Base-by-base conservation (phyloP, 345 rosid species). In the Zanthoxylum bungeanum region DNA sequence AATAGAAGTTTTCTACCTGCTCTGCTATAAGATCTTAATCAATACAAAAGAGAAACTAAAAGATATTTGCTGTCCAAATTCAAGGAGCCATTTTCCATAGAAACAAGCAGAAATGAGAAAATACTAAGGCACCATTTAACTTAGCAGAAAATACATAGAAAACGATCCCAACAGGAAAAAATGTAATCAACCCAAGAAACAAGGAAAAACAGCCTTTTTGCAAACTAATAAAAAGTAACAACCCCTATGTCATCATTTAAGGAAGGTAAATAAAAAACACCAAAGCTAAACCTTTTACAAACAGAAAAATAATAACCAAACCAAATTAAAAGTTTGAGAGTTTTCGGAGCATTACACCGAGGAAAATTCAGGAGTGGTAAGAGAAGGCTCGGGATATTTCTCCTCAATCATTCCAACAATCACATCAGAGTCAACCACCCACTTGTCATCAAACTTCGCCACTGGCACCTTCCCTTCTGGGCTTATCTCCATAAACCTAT, bases 401-500 rank as follows among this genome's bases (percentile, higher is more conserved):
- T 93, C 92, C 69, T 96, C 97, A 42, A 96, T 72, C 37, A 93
- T 77, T 30, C 82, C 87, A 74, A 85, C 95, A 72, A 93, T 87
- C 64, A 91, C 85, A 77, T 93, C 97, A 46, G 99, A 93, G 66
- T 93, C 98, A 70, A 90, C 1, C 53, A 91, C 89, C 97, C 97
- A 96, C 71, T 89, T 88, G 72, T 81, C 88, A 75, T 93, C 92
- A 52, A 88, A 64, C 83, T 93, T 91, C 63, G 73, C 77, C 68
- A 89, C 85, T 8, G 98, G 99, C 68, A 84, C 91, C 81, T 89
- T 96, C 72, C 96, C 95, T 78, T 84, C 89, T 52, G 97, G 93
- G 74, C 77, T 93, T 55, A 88, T 77, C n/a, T 87, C 91, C 80
- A 87, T 59, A 56, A 93, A 91, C 99, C 98, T 93, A 73, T n/a